Evolutionary conservation across 1,284 basidiomycete species (phyloP).

Genomic region (Earliella scabrosa): DNA sequence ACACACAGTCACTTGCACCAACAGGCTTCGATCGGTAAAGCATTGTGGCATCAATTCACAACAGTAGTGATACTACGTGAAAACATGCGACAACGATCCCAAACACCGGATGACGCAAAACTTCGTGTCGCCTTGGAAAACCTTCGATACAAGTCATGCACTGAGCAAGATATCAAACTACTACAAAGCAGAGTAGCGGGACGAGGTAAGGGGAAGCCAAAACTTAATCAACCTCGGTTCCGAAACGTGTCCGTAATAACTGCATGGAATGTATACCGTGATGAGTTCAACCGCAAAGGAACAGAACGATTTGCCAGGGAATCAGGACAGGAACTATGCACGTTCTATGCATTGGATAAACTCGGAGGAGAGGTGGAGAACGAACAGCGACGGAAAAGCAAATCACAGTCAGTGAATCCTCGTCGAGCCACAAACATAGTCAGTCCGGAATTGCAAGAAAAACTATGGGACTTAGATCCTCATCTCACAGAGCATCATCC

Average conservation of each 20-base stretch:
- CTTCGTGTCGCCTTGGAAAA: slow-evolving; percentile 34
- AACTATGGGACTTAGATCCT: slow-evolving; percentile 31
- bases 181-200: slow-evolving; percentile 26
- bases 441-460: slow-evolving; percentile 18
- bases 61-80: slow-evolving; percentile 30
- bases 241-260: slow-evolving; percentile 37
- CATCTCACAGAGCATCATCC: slow-evolving; percentile 26
- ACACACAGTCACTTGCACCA: slow-evolving; percentile 23
- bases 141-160: too few relatives aligned
- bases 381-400: not conserved
- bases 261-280: slow-evolving; percentile 32
- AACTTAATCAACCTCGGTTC: slow-evolving; percentile 18
- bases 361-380: not conserved
- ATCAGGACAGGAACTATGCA: slow-evolving; percentile 24
- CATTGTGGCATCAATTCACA: too few relatives aligned
- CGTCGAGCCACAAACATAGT: slow-evolving; percentile 4
- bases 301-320: slow-evolving; percentile 31
- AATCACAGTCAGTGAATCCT: not conserved
- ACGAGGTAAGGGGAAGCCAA: not conserved
- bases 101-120: slow-evolving; percentile 29
- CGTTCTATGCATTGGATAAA: slow-evolving; percentile 37
- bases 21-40: slow-evolving; percentile 23
- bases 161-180: slow-evolving; percentile 36
- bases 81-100: slow-evolving; percentile 36
- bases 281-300: slow-evolving; percentile 36